A percentile compares a stretch with the other conserved stretches of the same genome.
Conservation (phyloP, 257 asterid genomes). For the Solanum bulbocastanum region DNA sequence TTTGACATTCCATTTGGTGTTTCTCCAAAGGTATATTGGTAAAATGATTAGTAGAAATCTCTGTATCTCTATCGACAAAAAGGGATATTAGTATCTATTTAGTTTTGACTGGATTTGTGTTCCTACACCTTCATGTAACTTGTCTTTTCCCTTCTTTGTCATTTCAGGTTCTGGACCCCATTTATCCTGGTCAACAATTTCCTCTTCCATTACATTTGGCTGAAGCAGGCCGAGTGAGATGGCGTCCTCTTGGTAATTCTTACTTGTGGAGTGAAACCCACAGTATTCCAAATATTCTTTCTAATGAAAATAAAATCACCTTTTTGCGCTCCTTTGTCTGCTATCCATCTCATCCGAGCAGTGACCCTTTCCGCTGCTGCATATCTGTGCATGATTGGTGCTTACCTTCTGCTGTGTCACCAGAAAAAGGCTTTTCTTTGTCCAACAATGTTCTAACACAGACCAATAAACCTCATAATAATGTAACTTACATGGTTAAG, state of each 20-base stretch:
- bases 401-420: conserved; percentile 48
- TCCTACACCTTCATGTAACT: background rate
- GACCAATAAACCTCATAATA: conserved; percentile 17
- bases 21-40: conserved; percentile 68
- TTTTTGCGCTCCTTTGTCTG: conserved; percentile 79
- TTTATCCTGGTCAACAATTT: conserved; percentile 89
- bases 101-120: background rate
- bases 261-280: conserved; percentile 93
- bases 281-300: conserved; percentile 68
- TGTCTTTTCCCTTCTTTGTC: background rate
- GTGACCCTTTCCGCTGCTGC: conserved; percentile 93
- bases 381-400: conserved; percentile 56
- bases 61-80: background rate
- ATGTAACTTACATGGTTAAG: conserved; percentile 27
- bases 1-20: conserved; percentile 95
- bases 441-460: conserved; percentile 22
- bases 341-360: conserved; percentile 92
- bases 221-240: conserved; percentile 79
- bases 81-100: background rate
- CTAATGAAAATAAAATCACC: conserved; percentile 62
- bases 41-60: background rate
- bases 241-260: conserved; percentile 90
- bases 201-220: conserved; percentile 97
- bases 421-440: conserved; percentile 27
- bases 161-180: conserved; percentile 79